phyloP scores from a whole-genome alignment of 2,329 filamentous ascomycete species.

The Coleophoma eucalyptorum region DNA sequence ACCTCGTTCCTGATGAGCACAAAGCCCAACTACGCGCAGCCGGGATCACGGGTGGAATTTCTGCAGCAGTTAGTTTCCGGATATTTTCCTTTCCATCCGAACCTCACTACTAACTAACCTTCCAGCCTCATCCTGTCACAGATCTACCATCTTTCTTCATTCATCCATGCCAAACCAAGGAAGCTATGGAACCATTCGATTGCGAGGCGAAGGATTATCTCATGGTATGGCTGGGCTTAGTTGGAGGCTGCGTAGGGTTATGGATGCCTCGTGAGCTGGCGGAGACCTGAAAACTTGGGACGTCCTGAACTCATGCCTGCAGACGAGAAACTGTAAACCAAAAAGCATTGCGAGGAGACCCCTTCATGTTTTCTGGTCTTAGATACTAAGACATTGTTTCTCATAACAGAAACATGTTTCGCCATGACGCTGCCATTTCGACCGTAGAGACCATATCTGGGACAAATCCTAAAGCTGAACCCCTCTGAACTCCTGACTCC shows the following conservation, averaged over 20 bases:
- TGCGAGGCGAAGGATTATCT: conserved; percentile 68
- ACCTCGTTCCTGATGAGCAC: conserved; percentile 64
- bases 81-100: neutral
- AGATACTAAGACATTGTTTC: conserved; percentile 2
- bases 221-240: conserved; percentile 82
- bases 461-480: neutral
- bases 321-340: too few relatives aligned
- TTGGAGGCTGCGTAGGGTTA: conserved; percentile 77
- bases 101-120: conserved; percentile 2
- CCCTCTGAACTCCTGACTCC: conserved; percentile 19
- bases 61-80: conserved; percentile 63
- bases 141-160: conserved; percentile 81
- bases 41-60: conserved; percentile 69
- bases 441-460: too few relatives aligned
- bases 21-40: conserved; percentile 55
- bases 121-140: conserved; percentile 65
- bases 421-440: too few relatives aligned
- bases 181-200: conserved; percentile 66
- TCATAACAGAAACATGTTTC: conserved; percentile 25
- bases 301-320: too few relatives aligned
- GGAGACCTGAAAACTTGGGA: neutral
- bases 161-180: conserved; percentile 85
- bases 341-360: too few relatives aligned
- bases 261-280: conserved; percentile 71
- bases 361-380: neutral